Base-by-base conservation (phyloP, 306 rosid genomes). In the Quercus variabilis region DNA sequence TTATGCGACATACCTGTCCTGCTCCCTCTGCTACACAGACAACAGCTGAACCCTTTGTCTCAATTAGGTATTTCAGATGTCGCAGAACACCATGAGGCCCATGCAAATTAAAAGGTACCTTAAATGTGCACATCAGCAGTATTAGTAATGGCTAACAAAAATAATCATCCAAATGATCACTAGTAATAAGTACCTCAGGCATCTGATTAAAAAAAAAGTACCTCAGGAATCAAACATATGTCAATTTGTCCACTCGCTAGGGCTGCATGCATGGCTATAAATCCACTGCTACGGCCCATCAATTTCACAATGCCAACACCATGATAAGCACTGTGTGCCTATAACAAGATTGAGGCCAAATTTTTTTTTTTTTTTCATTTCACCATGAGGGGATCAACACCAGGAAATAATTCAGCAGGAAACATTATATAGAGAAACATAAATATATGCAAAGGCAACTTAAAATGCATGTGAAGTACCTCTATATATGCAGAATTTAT, bases 211-310 rank as follows among this genome's bases (percentile, higher is more conserved):
- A 38, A 7, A 38, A 35, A 38, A 85, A 71, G 79, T 87, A 96
- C 99, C 98, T 96, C 99, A 19, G 99, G 99, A 81, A 96, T 88
- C 89, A 96, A 83, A 77, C 99, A 93, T 81, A 96, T 86, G 83
- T 96, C 99, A 31, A 96, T 77, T 85, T 96, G 99, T 75, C 99
- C 99, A 80, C 99, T 96, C 28, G 99, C 90, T 69, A 96, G 83
- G 76, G 99, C 85, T 74, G 98, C 94, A 49, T 96, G 99, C 99
- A 96, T 96, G 55, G 99, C 98, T 74, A 96, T 96, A 84, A 82
- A 96, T 77, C 99, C 99, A 79, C 99, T 96, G 89, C 98, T 93
- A 75, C 99, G 99, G 46, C 99, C 99, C 99, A 96, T 96, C 90
- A 96, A 80, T 85, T 96, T 96, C 65, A 96, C 99, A 73, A 96